Base-by-base conservation (phyloP, 228 moss, liverwort and hornwort genomes). In the Sphagnum fallax region DNA sequence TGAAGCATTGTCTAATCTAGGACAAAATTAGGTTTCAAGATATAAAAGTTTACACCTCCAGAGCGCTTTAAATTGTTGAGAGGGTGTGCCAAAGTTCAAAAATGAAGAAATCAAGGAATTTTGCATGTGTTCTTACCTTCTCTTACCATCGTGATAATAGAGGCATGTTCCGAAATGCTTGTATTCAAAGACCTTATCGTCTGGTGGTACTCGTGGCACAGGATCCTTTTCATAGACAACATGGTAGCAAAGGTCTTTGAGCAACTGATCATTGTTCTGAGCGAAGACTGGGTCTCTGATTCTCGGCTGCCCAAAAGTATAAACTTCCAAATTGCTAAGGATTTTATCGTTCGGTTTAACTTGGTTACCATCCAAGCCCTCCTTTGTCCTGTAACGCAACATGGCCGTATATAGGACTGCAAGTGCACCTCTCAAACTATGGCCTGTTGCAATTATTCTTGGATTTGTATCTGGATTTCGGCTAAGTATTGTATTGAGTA, bases 221-320 rank as follows among this genome's bases (percentile, higher is more conserved):
- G 86, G 4, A 65, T 91, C 91, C 62, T 82, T 86, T 70, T 78
- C 68, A 47, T 86, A 91, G 18, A 91, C 91, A 10, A 91, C 75
- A 6, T 88, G 77, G 7, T 77, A 82, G 75, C 75, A 82, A 70
- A 67, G 63, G 70, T 32, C 16, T 72, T 69, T 0, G 74, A 60
- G 47, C 82, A 63, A 4, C 74, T 74, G 6, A 49, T 48, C 9
- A 9, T 15, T 79, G 86, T 72, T 88, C 4, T 75, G 51, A 11
- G 74, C 69, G 6, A 82, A 88, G 1, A 3, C 1, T 8, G 15
- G 12, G 52, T 83, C 84, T 32, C 90, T 88, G 15, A 90, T 82
- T 50, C 92, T 75, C 4, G 90, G 90, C 69, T 92, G 88, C 65
- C 90, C 92, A 12, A 92, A 84, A 16, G 90, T 88, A 11, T 84